Percentiles rank a stretch among this genome's conserved stretches.
Evolutionary conservation across 1,284 basidiomycete species (phyloP).

Genomic region (Ustilago sp.): DNA sequence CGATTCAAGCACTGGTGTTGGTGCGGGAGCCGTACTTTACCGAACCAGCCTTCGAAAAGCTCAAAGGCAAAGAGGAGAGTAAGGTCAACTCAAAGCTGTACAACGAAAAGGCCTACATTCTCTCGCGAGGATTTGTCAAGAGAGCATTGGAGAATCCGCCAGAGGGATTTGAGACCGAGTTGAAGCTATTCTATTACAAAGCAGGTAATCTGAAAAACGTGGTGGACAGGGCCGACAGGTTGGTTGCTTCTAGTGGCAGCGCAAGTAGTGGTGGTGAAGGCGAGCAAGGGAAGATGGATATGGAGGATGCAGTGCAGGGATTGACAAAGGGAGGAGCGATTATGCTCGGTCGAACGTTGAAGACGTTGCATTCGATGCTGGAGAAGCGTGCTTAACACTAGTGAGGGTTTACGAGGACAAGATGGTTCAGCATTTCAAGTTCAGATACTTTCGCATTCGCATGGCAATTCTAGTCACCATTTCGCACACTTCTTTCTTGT

Average conservation of each 20-base stretch:
- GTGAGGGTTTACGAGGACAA: background rate
- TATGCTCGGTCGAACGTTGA: slow-evolving; percentile 39
- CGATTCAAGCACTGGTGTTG: slow-evolving; percentile 90
- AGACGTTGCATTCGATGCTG: slow-evolving; percentile 8
- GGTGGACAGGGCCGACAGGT: slow-evolving; percentile 19
- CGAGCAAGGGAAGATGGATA: slow-evolving; percentile 33
- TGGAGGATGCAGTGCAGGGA: slow-evolving; percentile 64
- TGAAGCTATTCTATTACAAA: slow-evolving; percentile 77
- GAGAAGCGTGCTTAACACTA: background rate
- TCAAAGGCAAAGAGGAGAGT: slow-evolving; percentile 81
- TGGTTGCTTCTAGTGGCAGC: slow-evolving; percentile 12
- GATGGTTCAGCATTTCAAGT: background rate
- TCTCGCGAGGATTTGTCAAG: slow-evolving; percentile 87
- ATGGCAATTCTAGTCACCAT: slow-evolving; percentile 1
- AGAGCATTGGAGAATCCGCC: slow-evolving; percentile 83
- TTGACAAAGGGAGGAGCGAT: slow-evolving; percentile 49
- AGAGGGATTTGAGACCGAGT: slow-evolving; percentile 79
- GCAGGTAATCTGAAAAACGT: slow-evolving; percentile 31
- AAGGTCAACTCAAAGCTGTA: slow-evolving; percentile 80
- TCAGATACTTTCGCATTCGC: background rate
- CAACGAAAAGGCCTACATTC: slow-evolving; percentile 90
- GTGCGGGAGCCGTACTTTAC: slow-evolving; percentile 82
- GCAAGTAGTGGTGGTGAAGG: background rate
- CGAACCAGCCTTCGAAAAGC: slow-evolving; percentile 50
- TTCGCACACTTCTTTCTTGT: background rate